Conservation (phyloP, 768 basidiomycete species). For the Leucosporidium scottii region DNA sequence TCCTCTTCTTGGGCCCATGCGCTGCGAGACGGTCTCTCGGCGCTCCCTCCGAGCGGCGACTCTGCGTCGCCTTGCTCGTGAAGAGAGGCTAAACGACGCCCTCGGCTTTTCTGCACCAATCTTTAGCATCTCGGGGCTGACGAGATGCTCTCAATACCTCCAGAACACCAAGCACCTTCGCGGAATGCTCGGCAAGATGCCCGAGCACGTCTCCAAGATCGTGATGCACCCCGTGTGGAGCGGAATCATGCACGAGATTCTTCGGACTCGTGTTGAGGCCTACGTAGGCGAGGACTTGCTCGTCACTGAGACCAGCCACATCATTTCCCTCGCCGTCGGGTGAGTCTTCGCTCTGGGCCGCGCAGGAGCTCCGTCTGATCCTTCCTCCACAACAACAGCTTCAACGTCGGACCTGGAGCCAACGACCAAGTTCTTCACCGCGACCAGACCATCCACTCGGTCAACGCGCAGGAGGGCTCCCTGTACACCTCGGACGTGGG, state of each 20-base stretch:
- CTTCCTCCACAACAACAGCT: background rate
- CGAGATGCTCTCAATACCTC: background rate
- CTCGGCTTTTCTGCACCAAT: too few species aligned
- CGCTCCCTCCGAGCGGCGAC: background rate
- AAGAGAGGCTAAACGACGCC: too few species aligned
- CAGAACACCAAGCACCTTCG: constrained; percentile 1
- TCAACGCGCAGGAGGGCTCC: background rate
- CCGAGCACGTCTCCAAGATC: background rate
- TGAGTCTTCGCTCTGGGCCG: background rate
- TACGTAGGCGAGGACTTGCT: background rate
- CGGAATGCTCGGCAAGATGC: background rate
- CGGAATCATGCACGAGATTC: background rate
- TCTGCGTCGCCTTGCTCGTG: too few species aligned
- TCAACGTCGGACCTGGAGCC: background rate
- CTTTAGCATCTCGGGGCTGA: too few species aligned
- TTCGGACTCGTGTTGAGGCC: background rate
- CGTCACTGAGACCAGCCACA: background rate
- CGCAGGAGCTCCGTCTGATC: background rate
- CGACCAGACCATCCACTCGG: constrained; percentile 1
- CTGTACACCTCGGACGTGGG: background rate
- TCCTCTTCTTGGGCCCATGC: background rate
- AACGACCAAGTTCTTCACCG: background rate
- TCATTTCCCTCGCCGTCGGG: background rate
- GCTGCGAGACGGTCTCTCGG: too few species aligned
- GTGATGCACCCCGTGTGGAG: constrained; percentile 1